Conservation (phyloP, 2,329 filamentous ascomycete species). For the Lasiodiplodia citricola region DNA sequence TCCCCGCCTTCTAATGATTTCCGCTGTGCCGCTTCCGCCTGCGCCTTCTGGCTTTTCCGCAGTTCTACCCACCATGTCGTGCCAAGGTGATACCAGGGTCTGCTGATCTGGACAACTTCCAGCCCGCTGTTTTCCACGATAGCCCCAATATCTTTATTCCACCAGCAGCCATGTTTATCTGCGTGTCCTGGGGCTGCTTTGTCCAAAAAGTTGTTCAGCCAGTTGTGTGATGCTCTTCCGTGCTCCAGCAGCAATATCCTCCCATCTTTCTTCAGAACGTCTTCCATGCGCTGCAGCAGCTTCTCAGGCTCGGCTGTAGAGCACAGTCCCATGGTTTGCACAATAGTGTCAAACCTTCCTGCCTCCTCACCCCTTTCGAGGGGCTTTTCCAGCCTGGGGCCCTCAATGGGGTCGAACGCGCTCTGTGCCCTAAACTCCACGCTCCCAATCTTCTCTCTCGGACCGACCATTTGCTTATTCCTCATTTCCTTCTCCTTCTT, state of each 20-base stretch:
- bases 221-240: constrained; percentile 53
- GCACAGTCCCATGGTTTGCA: constrained; percentile 60
- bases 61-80: constrained; percentile 58
- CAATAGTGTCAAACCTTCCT: constrained; percentile 51
- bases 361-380: not conserved
- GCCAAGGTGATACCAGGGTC: constrained; percentile 50
- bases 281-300: constrained; percentile 52
- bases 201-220: constrained; percentile 56
- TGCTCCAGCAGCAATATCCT: constrained; percentile 57
- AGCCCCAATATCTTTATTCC: constrained; percentile 57
- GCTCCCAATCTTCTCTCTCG: constrained; percentile 26
- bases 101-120: constrained; percentile 52
- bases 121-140: constrained; percentile 55
- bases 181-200: constrained; percentile 54
- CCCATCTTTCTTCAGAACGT: constrained; percentile 49
- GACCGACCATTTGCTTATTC: not conserved
- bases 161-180: constrained; percentile 58
- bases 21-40: constrained; percentile 15
- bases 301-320: constrained; percentile 52
- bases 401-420: constrained; percentile 49
- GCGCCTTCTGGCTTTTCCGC: constrained; percentile 27
- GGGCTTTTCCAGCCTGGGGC: constrained; percentile 40
- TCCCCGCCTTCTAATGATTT: not conserved
- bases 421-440: constrained; percentile 51
- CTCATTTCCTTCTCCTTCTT: constrained; percentile 37